Evolutionary conservation across 768 basidiomycete genomes (phyloP), one percentile per base, ranked within the genome.

Genomic region (Lactarius sanguifluus): DNA sequence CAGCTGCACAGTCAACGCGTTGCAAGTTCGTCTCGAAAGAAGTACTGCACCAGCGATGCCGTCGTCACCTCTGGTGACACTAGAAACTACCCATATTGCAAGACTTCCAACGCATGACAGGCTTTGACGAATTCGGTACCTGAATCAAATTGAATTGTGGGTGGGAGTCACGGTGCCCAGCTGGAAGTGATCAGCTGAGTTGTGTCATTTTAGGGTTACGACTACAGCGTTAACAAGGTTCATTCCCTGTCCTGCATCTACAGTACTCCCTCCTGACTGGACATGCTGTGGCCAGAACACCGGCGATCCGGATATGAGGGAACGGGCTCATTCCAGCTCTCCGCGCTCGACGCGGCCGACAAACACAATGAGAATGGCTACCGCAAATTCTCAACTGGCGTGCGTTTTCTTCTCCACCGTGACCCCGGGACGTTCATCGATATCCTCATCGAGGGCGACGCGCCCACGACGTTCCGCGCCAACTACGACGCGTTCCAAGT

Each of bases 381-480:
- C 12, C 32, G 77, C n/a, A 82, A 83, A 66, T 83, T 81, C 73
- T 78, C 74, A 90, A 90, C 64, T 85, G 85, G 79, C 69, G 16
- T 30, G 20, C 45, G 4, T 50, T 16, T 36, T 30, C 47, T 23
- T 40, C 16, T 9, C 20, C 1, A 38, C 1, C 36, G 36, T 60
- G 12, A 10, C 6, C 12, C n/a, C 61, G 85, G 85, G 84, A 20
- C 76, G n/a, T 85, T 85, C 70, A 86, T 90, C 63, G 89, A 90
- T 68, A 81, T 90, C 69, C 81, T 89, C 73, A 82, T 88, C 25
- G 90, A 91, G 70, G 82, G 85, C 52, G 81, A 86, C 56, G 82
- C 85, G 1, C 75, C 91, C 9, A 75, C 78, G 0, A 72, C 79
- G 2, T 74, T 86, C 54, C 87, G 36, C 47, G 25, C 34, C 16